Conservation (phyloP, 495 filamentous ascomycete species). For the Penicillium pancosmium region DNA sequence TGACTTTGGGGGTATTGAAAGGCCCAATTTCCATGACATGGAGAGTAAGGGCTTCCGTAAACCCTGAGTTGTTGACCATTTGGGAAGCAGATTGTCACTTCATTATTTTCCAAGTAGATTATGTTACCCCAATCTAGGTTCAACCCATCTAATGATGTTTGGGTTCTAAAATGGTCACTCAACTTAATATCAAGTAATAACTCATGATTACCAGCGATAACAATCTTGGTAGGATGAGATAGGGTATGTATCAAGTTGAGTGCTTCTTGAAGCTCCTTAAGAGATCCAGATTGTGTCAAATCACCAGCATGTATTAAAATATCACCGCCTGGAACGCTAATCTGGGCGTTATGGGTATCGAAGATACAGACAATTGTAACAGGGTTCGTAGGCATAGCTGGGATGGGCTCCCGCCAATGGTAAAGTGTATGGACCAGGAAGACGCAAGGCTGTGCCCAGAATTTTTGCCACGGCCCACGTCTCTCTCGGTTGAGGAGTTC, state of each 20-base stretch:
- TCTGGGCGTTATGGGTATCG: conserved; percentile 26
- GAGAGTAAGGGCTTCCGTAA: conserved; percentile 56
- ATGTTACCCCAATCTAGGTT: conserved; percentile 44
- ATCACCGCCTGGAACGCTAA: conserved; percentile 23
- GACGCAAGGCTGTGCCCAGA: not conserved
- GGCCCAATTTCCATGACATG: conserved; percentile 45
- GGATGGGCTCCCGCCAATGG: not conserved
- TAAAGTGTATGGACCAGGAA: not conserved
- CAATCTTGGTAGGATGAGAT: conserved; percentile 65
- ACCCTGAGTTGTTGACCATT: conserved; percentile 56
- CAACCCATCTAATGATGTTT: not conserved
- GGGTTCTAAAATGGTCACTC: not conserved
- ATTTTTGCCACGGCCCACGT: not conserved
- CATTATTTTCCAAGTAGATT: conserved; percentile 53
- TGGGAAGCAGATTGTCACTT: conserved; percentile 47
- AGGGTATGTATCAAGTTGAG: conserved; percentile 65
- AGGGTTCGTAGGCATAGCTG: not conserved
- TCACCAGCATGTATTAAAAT: conserved; percentile 31
- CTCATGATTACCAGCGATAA: conserved; percentile 43
- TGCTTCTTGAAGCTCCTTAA: conserved; percentile 59
- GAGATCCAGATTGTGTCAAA: conserved; percentile 60
- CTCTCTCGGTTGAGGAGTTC: not conserved
- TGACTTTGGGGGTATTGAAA: conserved; percentile 49
- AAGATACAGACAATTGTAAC: conserved; percentile 21
- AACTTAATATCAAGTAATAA: conserved; percentile 17